These are phyloP conservation scores for Lumnitzera racemosa DNA, from an alignment of 345 rosid species.

Conservation along the genomic window DNA sequence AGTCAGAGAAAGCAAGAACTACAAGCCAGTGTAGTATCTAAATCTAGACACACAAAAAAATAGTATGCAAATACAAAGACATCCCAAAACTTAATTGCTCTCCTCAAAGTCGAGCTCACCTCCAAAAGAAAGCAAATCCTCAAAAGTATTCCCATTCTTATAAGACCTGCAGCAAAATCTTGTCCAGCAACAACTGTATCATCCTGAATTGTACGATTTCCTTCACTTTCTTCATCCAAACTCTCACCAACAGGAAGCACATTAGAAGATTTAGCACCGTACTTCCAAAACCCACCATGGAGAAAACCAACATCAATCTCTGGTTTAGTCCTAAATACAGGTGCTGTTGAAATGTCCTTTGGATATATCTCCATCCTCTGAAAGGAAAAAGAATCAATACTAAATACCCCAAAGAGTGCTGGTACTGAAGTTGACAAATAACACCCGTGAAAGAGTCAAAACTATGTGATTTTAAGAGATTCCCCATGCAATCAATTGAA, in stretches of 20 bases:
- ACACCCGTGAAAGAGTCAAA: no score
- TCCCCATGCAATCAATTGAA: no score
- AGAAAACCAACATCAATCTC: slow-evolving; percentile 71
- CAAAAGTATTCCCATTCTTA: slow-evolving; percentile 81
- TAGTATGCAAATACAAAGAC: not conserved
- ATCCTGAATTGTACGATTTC: slow-evolving; percentile 65
- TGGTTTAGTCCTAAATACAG: slow-evolving; percentile 80
- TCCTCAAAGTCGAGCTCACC: slow-evolving; percentile 31
- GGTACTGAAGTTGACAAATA: no score
- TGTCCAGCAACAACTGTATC: slow-evolving; percentile 79
- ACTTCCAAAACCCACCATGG: slow-evolving; percentile 87
- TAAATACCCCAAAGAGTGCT: not conserved
- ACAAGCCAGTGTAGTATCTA: no score
- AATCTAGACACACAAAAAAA: not conserved
- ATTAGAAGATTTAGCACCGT: slow-evolving; percentile 82
- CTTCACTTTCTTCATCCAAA: slow-evolving; percentile 50
- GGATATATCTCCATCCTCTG: slow-evolving; percentile 45
- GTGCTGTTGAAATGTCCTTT: slow-evolving; percentile 50
- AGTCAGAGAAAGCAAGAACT: no score
- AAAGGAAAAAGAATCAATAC: slow-evolving; percentile 13
- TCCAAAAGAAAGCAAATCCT: slow-evolving; percentile 66
- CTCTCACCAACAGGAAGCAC: slow-evolving; percentile 37
- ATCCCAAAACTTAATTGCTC: not conserved
- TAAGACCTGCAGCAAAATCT: slow-evolving; percentile 89
- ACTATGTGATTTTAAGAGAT: no score